Base-by-base conservation (phyloP, 2,329 filamentous ascomycete species). In the Fusarium multiceps region DNA sequence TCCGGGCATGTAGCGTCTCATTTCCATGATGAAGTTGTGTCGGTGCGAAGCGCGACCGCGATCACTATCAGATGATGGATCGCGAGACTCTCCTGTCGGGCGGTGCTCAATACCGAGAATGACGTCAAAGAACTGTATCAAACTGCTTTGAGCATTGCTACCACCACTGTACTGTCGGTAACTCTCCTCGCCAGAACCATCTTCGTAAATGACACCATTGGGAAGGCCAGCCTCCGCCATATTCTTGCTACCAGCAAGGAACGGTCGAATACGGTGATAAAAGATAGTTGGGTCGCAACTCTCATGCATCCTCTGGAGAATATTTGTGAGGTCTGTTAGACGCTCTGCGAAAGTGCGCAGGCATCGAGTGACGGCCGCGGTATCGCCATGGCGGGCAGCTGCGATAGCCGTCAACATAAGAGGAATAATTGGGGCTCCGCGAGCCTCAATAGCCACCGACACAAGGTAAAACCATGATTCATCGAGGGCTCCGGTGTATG, bases 401-500 rank as follows among this genome's bases (percentile, higher is more conserved):
- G 88, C 85, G 60, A 99, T 94, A 48, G 96, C 96, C 42, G 90
- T 87, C 43, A 99, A 85, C 93, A 98, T 97, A 62, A 97, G 83
- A 1, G 94, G 90, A 55, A 99, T 90, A 61, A 94, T 92, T 6
- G 94, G 92, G 1, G 91, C 96, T 27, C 93, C 95, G 59, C 93
- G 91, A 57, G 94, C 94, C 81, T 99, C 96, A 69, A 99, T 98
- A 67, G 95, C 96, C 5, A 98, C 93, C 1, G 94, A 98, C 55
- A 98, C 89, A 14, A 99, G 86, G 78, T 98, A 99, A 78, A 99
- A 99, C 96, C 96, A 99, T 68, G 96, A 97, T 82, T 99, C 96
- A 78, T 99, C 96, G 58, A 97, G 85, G 10, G 94, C 94, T 53
- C 96, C 96, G 18, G 96, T 98, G 77, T 98, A 97, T 18, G 96